These are phyloP conservation scores for Phaseolus lunatus DNA, from an alignment of 306 rosid species.

Conservation along the genomic window DNA sequence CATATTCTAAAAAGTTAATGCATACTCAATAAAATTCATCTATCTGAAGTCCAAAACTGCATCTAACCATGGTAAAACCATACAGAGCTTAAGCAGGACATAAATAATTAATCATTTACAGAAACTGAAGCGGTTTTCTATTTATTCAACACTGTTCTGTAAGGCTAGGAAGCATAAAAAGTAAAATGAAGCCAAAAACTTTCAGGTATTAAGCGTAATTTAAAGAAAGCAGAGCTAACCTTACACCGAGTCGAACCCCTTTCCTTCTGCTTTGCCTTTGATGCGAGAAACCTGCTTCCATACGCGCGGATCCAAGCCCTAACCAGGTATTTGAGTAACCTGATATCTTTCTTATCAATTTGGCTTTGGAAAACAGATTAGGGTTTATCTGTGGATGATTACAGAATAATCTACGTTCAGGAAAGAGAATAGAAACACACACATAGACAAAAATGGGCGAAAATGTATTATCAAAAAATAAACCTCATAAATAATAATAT, in stretches of 20 bases:
- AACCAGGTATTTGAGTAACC: not conserved
- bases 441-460: not conserved
- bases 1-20: not conserved
- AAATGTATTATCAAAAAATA: not conserved
- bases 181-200: not conserved
- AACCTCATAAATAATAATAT: too few relatives aligned
- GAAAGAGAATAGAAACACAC: not conserved
- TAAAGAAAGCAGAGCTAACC: conserved; percentile 23
- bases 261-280: not conserved
- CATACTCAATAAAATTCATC: not conserved
- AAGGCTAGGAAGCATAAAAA: not conserved
- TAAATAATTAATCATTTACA: not conserved
- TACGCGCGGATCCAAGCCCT: conserved; percentile 32
- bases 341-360: not conserved
- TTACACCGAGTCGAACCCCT: conserved; percentile 10
- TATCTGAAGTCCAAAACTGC: not conserved
- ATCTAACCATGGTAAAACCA: not conserved
- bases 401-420: not conserved
- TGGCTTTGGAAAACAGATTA: not conserved
- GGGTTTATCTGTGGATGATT: conserved; percentile 3
- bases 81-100: conserved; percentile 1
- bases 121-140: not conserved
- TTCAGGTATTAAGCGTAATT: not conserved
- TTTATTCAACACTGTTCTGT: not conserved
- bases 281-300: conserved; percentile 22